Conservation (phyloP, 768 basidiomycete species). For the Hirschioporus abietinus region DNA sequence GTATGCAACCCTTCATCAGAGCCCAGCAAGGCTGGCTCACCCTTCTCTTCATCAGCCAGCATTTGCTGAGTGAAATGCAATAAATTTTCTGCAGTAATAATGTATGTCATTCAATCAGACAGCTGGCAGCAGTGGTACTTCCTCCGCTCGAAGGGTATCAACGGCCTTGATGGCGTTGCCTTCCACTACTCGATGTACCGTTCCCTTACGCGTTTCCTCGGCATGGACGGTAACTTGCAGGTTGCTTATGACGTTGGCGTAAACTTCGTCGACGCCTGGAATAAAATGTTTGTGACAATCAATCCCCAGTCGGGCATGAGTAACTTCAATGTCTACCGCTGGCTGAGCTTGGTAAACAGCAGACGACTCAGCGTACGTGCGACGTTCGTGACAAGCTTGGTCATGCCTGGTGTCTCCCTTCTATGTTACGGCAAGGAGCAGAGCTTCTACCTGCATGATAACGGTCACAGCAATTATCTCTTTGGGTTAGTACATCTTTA, state of each 20-base stretch:
- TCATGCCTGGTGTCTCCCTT: slow-evolving; percentile 85
- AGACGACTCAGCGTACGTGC: slow-evolving; percentile 70
- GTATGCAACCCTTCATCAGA: too few relatives aligned
- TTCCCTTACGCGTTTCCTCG: slow-evolving; percentile 59
- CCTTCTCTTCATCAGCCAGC: too few relatives aligned
- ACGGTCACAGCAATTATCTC: slow-evolving; percentile 85
- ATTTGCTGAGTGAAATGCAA: too few relatives aligned
- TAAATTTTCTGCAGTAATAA: too few relatives aligned
- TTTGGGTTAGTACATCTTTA: slow-evolving; percentile 59
- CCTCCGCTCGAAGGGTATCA: too few relatives aligned
- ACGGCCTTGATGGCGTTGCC: slow-evolving; percentile 42
- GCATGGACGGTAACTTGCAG: slow-evolving; percentile 92
- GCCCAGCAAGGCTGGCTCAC: too few relatives aligned
- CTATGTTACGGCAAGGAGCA: slow-evolving; percentile 92
- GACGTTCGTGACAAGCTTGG: slow-evolving; percentile 69
- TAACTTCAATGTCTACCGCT: slow-evolving; percentile 93
- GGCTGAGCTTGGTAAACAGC: slow-evolving; percentile 86
- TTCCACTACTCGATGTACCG: slow-evolving; percentile 40
- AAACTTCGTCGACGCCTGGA: slow-evolving; percentile 89
- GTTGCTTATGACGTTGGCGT: slow-evolving; percentile 81
- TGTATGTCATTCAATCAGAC: too few relatives aligned
- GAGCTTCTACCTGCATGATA: slow-evolving; percentile 81
- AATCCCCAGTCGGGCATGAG: slow-evolving; percentile 76
- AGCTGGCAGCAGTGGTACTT: too few relatives aligned
- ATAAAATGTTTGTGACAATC: slow-evolving; percentile 82